Conservation (phyloP, 1,139 yeast genomes). For the Pneumocystis jirovecii region DNA sequence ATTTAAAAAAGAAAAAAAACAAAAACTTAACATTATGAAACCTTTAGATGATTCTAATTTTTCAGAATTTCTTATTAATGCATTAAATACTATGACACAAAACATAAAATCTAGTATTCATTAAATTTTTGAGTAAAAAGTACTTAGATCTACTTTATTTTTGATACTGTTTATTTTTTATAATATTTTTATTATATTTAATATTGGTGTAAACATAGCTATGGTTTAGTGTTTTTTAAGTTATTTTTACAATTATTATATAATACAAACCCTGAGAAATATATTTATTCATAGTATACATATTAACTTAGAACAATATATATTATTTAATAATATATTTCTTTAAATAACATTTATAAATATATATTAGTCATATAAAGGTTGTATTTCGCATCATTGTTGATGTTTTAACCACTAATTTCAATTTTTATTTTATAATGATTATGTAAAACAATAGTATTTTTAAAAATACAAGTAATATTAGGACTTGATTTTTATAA, state of each 20-base stretch:
- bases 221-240: too few relatives aligned
- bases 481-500: neutral
- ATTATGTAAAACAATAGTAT: neutral
- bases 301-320: neutral
- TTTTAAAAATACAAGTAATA: neutral
- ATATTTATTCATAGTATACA: neutral
- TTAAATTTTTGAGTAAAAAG: neutral
- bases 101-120: neutral
- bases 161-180: neutral
- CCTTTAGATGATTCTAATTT: neutral
- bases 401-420: neutral
- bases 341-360: neutral
- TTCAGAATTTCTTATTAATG: neutral
- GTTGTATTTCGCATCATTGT: neutral
- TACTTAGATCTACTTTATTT: neutral
- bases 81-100: neutral
- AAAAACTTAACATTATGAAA: neutral
- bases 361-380: neutral
- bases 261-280: neutral
- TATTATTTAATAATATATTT: neutral
- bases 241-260: neutral
- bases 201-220: neutral
- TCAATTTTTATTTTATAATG: neutral
- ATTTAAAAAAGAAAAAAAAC: neutral
- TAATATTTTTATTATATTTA: neutral